These are phyloP conservation scores for Tilletiaria anomala DNA, from an alignment of 1,284 basidiomycete genomes.

Conservation along the genomic window DNA sequence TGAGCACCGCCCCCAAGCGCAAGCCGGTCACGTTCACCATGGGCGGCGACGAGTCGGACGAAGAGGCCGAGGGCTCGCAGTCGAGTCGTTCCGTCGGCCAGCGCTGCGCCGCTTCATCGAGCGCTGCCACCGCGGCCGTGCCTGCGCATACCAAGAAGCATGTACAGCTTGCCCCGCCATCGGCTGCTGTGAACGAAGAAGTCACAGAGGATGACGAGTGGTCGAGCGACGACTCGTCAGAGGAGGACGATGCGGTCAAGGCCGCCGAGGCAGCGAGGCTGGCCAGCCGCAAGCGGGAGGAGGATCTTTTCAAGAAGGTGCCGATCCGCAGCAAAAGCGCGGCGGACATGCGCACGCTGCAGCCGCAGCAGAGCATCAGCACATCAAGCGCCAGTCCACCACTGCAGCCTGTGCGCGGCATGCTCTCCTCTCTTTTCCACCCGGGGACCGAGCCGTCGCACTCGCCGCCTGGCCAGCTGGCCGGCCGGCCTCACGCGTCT, in stretches of 20 bases:
- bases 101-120: too few species aligned
- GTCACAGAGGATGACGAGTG: slow-evolving; percentile 36
- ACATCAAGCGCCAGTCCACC: not conserved
- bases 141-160: too few species aligned
- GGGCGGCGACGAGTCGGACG: slow-evolving; percentile 19
- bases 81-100: too few species aligned
- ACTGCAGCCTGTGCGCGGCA: not conserved
- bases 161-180: too few species aligned
- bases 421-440: too few species aligned
- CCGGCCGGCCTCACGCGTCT: too few species aligned
- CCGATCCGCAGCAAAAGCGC: slow-evolving; percentile 44
- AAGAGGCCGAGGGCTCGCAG: slow-evolving; percentile 10
- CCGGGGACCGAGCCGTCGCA: too few species aligned
- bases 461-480: slow-evolving; percentile 32
- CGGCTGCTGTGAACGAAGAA: too few species aligned
- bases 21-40: slow-evolving; percentile 27
- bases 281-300: not conserved
- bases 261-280: not conserved
- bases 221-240: slow-evolving; percentile 35
- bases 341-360: slow-evolving; percentile 22
- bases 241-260: slow-evolving; percentile 21
- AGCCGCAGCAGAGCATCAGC: slow-evolving; percentile 5
- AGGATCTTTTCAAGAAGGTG: slow-evolving; percentile 56
- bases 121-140: too few species aligned
- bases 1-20: slow-evolving; percentile 3